phyloP scores from a whole-genome alignment of 768 basidiomycete species.

The Auricularia auricula-judae region DNA sequence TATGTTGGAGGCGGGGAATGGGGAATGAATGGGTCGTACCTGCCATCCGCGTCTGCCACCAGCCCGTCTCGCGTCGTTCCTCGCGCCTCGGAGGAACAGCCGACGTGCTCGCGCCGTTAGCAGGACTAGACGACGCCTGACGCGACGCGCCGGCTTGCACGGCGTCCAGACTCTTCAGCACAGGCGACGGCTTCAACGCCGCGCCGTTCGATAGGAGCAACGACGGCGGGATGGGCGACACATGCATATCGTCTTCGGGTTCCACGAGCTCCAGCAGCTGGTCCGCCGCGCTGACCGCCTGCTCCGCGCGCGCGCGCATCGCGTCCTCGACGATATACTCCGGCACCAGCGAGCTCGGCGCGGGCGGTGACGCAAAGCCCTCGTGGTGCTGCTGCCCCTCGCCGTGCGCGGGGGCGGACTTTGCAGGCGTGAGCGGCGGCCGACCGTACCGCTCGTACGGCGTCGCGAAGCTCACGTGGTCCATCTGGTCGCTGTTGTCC shows the following conservation, averaged over 20 bases:
- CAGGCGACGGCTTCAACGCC: constrained; percentile 11
- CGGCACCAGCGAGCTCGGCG: constrained; percentile 11
- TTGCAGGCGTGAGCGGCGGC: neutral
- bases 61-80: constrained; percentile 57
- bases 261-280: constrained; percentile 79
- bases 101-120: neutral
- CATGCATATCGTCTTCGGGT: constrained; percentile 51
- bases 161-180: neutral
- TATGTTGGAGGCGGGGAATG: neutral
- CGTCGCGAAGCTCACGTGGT: constrained; percentile 63
- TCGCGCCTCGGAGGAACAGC: constrained; percentile 32
- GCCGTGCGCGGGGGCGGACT: neutral
- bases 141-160: neutral
- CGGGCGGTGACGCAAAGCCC: neutral
- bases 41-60: constrained; percentile 74
- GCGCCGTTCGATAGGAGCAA: constrained; percentile 28
- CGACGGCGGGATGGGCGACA: constrained; percentile 45
- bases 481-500: constrained; percentile 42
- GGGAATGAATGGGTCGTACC: constrained; percentile 34
- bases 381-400: neutral
- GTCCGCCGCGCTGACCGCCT: constrained; percentile 88
- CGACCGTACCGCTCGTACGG: constrained; percentile 39
- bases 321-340: constrained; percentile 69
- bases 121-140: neutral
- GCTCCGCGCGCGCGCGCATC: constrained; percentile 75